These are phyloP conservation scores for Podospora comata DNA, from an alignment of 495 filamentous ascomycete species.

Conservation along the genomic window DNA sequence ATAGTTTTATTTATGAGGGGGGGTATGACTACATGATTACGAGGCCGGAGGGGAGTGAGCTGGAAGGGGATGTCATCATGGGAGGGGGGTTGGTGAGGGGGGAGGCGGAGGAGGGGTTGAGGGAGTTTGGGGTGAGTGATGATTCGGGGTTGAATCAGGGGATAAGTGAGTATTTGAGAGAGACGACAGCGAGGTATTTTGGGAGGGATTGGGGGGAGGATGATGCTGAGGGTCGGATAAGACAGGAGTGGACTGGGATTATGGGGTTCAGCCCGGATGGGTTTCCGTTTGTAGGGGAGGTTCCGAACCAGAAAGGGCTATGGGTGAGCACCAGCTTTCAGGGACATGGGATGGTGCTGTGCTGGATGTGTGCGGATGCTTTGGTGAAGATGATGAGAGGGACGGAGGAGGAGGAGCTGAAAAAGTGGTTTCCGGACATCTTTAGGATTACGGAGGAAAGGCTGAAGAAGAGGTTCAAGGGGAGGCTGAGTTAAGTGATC, in stretches of 20 bases:
- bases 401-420: slow-evolving; percentile 32
- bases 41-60: slow-evolving; percentile 44
- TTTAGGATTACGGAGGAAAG: slow-evolving; percentile 48
- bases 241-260: slow-evolving; percentile 60
- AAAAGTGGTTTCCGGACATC: slow-evolving; percentile 51
- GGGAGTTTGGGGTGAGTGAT: slow-evolving; percentile 53
- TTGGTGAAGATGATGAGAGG: slow-evolving; percentile 51
- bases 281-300: slow-evolving; percentile 53
- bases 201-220: slow-evolving; percentile 58
- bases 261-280: slow-evolving; percentile 59
- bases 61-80: slow-evolving; percentile 63
- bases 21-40: slow-evolving; percentile 68
- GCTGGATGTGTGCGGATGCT: slow-evolving; percentile 53
- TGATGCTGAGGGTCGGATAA: slow-evolving; percentile 53
- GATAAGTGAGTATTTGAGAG: slow-evolving; percentile 52
- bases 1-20: slow-evolving; percentile 58
- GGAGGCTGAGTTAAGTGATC: slow-evolving; percentile 14
- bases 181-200: slow-evolving; percentile 51
- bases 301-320: slow-evolving; percentile 41
- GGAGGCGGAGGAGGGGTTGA: slow-evolving; percentile 40
- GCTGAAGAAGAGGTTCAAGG: slow-evolving; percentile 42
- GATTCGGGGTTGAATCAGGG: slow-evolving; percentile 55
- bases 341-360: slow-evolving; percentile 59
- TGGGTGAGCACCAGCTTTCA: slow-evolving; percentile 55
- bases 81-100: slow-evolving; percentile 59